Conservation (phyloP, 2,329 filamentous ascomycete species). For the Massarina eburnea region DNA sequence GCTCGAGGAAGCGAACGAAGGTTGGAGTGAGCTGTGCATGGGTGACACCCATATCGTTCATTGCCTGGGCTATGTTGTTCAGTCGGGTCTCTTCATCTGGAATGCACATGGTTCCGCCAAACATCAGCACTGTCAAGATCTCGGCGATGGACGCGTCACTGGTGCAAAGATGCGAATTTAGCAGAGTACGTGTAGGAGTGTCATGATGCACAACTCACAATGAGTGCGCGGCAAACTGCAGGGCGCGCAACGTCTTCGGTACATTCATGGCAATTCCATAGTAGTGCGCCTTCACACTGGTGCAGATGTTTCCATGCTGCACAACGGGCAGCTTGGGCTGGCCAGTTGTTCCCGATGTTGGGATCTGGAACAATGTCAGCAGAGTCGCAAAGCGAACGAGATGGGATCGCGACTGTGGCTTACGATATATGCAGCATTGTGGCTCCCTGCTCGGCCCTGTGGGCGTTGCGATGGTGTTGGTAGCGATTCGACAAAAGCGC, state of each 20-base stretch:
- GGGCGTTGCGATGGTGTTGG: constrained; percentile 4
- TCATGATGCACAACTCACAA: no score
- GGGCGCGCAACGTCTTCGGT: constrained; percentile 13
- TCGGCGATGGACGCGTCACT: constrained; percentile 25
- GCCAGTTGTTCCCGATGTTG: constrained; percentile 26
- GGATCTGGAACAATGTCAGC: no score
- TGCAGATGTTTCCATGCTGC: constrained; percentile 24
- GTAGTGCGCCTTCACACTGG: constrained; percentile 18
- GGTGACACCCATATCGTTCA: constrained; percentile 22
- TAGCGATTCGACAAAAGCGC: constrained; percentile 11
- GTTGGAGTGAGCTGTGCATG: constrained; percentile 24
- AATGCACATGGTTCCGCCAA: constrained; percentile 26
- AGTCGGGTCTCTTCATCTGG: constrained; percentile 43
- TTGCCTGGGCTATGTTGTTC: constrained; percentile 44
- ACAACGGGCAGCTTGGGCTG: constrained; percentile 24
- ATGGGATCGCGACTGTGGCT: no score
- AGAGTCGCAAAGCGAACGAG: no score
- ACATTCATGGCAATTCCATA: constrained; percentile 13
- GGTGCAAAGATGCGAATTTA: no score
- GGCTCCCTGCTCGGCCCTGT: constrained; percentile 8
- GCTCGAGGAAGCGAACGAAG: constrained; percentile 32
- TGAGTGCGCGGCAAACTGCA: constrained; percentile 28
- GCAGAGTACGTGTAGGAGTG: no score
- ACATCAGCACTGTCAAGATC: constrained; percentile 19
- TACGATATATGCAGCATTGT: constrained; percentile 26